Percentiles rank a stretch among this genome's conserved stretches.
Conservation (phyloP, 106 monocot species). For the Dendrobium chrysotoxum region DNA sequence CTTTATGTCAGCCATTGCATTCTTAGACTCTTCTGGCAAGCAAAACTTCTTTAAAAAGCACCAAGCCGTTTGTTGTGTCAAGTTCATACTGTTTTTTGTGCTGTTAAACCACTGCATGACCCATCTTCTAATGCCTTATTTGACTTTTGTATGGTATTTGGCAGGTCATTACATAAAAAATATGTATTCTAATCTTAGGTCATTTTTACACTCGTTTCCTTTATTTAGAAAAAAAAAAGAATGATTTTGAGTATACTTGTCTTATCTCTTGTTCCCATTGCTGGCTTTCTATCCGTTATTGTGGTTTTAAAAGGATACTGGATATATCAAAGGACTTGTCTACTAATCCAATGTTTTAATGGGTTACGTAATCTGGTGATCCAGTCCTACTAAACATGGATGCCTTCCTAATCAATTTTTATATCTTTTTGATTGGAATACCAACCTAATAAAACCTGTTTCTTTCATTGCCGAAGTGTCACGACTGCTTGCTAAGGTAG, state of each 20-base stretch:
- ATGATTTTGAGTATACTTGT: background rate
- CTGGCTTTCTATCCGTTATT: background rate
- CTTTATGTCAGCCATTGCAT: background rate
- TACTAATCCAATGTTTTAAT: background rate
- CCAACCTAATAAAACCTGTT: background rate
- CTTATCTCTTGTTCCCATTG: background rate
- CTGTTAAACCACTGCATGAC: background rate
- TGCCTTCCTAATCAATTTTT: background rate
- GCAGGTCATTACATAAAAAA: background rate
- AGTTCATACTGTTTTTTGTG: background rate
- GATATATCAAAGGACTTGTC: background rate
- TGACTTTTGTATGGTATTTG: background rate
- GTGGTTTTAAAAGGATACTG: background rate
- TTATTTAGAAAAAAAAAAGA: background rate
- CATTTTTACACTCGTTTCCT: background rate
- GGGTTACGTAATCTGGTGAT: background rate
- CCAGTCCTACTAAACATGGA: background rate
- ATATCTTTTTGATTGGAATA: background rate
- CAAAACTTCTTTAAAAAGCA: background rate
- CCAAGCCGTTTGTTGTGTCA: background rate
- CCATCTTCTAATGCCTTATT: background rate
- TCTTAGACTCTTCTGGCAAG: background rate
- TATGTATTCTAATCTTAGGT: background rate
- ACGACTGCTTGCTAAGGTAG: background rate
- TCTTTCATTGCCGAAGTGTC: background rate